Evolutionary conservation across 371 early-diverging fungal genomes (phyloP).

Genomic region (Mucor velutinosus): DNA sequence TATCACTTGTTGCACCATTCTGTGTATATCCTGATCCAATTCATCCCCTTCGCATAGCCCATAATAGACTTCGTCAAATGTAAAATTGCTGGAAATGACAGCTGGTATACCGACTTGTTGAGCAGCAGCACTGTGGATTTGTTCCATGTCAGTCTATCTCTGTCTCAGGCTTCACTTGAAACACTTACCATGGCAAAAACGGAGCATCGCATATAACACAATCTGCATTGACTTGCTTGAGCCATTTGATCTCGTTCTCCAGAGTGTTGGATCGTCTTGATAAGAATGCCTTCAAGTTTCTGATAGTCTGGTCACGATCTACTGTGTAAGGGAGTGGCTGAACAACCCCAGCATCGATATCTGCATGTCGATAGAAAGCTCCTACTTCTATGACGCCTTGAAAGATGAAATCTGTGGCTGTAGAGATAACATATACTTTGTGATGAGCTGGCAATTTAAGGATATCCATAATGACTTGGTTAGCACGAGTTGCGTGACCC

Average conservation of each 20-base stretch:
- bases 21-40: constrained; percentile 51
- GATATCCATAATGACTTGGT: constrained; percentile 62
- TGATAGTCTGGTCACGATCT: constrained; percentile 60
- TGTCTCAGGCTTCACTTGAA: no score
- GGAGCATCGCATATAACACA: constrained; percentile 74
- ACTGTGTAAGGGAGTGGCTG: constrained; percentile 76
- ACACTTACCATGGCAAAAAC: constrained; percentile 68
- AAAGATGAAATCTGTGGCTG: constrained; percentile 68
- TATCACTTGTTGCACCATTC: constrained; percentile 50
- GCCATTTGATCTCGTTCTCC: constrained; percentile 53
- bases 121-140: constrained; percentile 56
- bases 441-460: constrained; percentile 58
- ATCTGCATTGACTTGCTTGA: constrained; percentile 58
- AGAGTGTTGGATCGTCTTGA: constrained; percentile 51
- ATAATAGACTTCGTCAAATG: constrained; percentile 76
- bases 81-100: constrained; percentile 75
- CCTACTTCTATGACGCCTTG: constrained; percentile 60
- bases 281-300: constrained; percentile 49
- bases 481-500: constrained; percentile 73
- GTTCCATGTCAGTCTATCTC: not conserved
- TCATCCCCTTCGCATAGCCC: constrained; percentile 62
- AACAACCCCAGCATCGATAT: constrained; percentile 71
- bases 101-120: constrained; percentile 61
- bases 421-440: constrained; percentile 65
- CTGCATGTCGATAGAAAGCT: constrained; percentile 62